Evolutionary conservation across 257 asterid species (phyloP).

Genomic region (Coffea eugenioides): DNA sequence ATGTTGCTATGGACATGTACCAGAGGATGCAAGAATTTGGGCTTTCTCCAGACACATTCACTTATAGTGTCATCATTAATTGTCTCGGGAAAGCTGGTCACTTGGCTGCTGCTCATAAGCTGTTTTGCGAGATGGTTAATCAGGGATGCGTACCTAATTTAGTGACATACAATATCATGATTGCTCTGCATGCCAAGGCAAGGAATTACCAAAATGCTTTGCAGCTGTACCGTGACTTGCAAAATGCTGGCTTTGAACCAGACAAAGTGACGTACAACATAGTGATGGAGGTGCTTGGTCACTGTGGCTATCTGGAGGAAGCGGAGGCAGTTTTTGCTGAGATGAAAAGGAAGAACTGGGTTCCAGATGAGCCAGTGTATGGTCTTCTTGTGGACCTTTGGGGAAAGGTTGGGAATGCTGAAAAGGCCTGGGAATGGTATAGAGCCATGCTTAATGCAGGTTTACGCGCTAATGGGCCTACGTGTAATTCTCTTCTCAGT

Average conservation of each 20-base stretch:
- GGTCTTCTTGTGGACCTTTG: conserved; percentile 91
- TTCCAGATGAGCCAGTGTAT: conserved; percentile 96
- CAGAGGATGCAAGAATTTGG: conserved; percentile 90
- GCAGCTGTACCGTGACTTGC: conserved; percentile 86
- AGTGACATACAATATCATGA: conserved; percentile 92
- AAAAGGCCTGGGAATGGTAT: conserved; percentile 93
- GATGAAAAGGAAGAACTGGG: conserved; percentile 87
- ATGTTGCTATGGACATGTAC: conserved; percentile 85
- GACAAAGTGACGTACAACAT: conserved; percentile 95
- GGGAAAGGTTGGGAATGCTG: conserved; percentile 89
- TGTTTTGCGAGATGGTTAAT: conserved; percentile 82
- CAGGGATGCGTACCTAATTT: conserved; percentile 86
- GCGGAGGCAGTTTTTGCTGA: conserved; percentile 83
- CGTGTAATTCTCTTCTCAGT: conserved; percentile 89
- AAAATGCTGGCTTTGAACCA: conserved; percentile 86
- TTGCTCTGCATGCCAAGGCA: conserved; percentile 90
- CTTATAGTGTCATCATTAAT: conserved; percentile 92
- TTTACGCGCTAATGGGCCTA: conserved; percentile 83
- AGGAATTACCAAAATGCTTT: conserved; percentile 77
- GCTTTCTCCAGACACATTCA: conserved; percentile 94
- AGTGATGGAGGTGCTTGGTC: conserved; percentile 97
- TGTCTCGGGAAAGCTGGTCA: conserved; percentile 97
- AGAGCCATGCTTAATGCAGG: conserved; percentile 79
- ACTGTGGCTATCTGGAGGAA: conserved; percentile 87
- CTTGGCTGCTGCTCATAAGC: conserved; percentile 68